Evolutionary conservation across 306 rosid genomes (phyloP), one percentile per base, ranked within the genome.

Genomic region (Lablab purpureus): DNA sequence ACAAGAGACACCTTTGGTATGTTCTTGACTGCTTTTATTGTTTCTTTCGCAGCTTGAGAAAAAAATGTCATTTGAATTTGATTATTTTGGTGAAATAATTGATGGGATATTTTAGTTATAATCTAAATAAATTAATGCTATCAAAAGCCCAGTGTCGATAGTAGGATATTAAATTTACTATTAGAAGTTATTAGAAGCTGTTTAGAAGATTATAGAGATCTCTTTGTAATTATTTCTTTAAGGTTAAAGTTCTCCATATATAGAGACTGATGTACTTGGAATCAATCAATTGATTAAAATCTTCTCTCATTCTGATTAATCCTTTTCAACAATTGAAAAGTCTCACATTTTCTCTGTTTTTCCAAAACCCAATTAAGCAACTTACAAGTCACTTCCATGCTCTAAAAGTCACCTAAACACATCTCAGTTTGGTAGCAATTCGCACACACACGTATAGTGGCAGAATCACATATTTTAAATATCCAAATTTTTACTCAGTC

Each of bases 1-100:
- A 81, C 93, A 79, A 83, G 98, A 86, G 69, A 87, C 94, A 55
- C 97, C 98, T 90, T 75, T 87, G 96, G 99, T 95, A 88, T 79
- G 91, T 77, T 62, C 54, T 73, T 65, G 51, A 75, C 40, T 68
- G 63, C 67, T 74, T 56, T 65, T 82, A 65, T 58, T 30, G 41
- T 74, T 58, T 62, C 56, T 22, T 71, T 10, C 54, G 47, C 45
- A 56, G 46, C 40, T 76, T 80, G 80, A 15, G 74, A 66, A 74
- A 50, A 34, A 77, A 12, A 34, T 36, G 70, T 14, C 50, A 65
- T 65, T 8, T 36, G 17, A 8, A 36, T 64, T 64, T 36, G 15
- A 36, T 65, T 65, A 10, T n/a, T 65, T 65, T 65, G 17, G 49
- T 23, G 19, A 65, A 18, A 36, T 37, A 37, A 10, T 36, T 65